phyloP scores from a whole-genome alignment of 176 grass and related monocot genomes.

The Cocos nucifera region DNA sequence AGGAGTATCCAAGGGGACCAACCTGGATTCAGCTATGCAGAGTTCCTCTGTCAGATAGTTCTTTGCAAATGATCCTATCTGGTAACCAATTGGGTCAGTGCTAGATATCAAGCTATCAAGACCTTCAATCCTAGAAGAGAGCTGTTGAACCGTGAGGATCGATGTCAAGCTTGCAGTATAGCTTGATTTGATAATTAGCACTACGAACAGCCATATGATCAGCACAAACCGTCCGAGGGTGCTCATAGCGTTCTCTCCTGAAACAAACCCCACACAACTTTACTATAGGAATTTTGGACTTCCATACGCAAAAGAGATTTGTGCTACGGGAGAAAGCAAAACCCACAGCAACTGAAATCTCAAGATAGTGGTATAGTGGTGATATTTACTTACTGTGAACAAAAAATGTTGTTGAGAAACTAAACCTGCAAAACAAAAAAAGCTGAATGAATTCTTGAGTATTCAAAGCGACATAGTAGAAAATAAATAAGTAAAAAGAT shows the following conservation, averaged over 20 bases:
- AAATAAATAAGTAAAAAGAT: no score
- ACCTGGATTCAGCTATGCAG: constrained; percentile 46
- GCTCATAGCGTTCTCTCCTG: constrained; percentile 84
- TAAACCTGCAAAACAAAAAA: constrained; percentile 60
- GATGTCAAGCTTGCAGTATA: constrained; percentile 96
- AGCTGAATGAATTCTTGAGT: neutral
- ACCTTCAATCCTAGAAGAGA: constrained; percentile 66
- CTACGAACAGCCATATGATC: constrained; percentile 87
- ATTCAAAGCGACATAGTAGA: no score
- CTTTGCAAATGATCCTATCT: constrained; percentile 72
- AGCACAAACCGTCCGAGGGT: constrained; percentile 69
- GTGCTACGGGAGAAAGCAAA: neutral
- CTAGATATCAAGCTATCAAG: constrained; percentile 57
- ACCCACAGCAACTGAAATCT: neutral
- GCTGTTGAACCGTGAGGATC: constrained; percentile 88
- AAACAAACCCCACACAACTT: constrained; percentile 12
- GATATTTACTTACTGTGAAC: constrained; percentile 50
- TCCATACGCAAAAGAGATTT: neutral
- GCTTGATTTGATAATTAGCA: constrained; percentile 90
- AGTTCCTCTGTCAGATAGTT: constrained; percentile 84
- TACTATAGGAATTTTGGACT: no score
- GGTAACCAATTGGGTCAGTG: constrained; percentile 63
- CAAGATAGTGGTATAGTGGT: neutral
- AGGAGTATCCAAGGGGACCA: constrained; percentile 26
- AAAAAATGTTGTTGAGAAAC: constrained; percentile 91